Base-by-base conservation (phyloP, 768 basidiomycete genomes). In the Leccinum obscurum region DNA sequence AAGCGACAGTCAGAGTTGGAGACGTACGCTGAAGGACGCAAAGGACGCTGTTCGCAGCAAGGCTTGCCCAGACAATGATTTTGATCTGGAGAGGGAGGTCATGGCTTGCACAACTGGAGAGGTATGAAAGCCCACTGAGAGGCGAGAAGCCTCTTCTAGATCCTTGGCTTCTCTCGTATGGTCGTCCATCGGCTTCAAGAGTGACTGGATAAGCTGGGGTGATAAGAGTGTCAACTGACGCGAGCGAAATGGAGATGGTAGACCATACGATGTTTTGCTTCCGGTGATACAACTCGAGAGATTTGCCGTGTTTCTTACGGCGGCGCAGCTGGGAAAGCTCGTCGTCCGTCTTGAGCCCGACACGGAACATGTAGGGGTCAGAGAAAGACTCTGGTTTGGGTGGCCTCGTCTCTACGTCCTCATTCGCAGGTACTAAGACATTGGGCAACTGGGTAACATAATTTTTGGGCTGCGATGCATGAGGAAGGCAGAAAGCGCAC, bases 171-270 rank as follows among this genome's bases (percentile, higher is more conserved):
- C 92, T 55, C 85, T 83, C 1, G 92, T 93, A 68, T 95, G 91
- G 28, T 89, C 87, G 35, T 93, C 90, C 85, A 98, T 89, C 1
- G 94, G 85, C 74, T 95, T 97, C 34, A 98, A 81, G 62, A 98
- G 75, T 17, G 85, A 83, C 17, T 77, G 71, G 63, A 98, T 96
- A 60, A 95, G 88, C 90, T 96, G 67, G 49, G n/a, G 62, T 20
- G 53, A 64, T 28, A 48, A 56, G 41, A 11, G 17, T 15, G 26
- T 51, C 9, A 51, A 51, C 20, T 11, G 24, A 17, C 50, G 15
- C 13, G 8, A 15, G 17, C 28, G 5, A 61, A 48, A 53, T n/a
- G 37, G 41, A 65, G 17, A 1, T 39, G 68, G 20, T 52, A 17
- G 35, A 30, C 30, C 83, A 39, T 53, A 89, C 92, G 63, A 84